Evolutionary conservation across 1,284 basidiomycete genomes (phyloP), one percentile per base, ranked within the genome.

Genomic region (Marasmius sp.): DNA sequence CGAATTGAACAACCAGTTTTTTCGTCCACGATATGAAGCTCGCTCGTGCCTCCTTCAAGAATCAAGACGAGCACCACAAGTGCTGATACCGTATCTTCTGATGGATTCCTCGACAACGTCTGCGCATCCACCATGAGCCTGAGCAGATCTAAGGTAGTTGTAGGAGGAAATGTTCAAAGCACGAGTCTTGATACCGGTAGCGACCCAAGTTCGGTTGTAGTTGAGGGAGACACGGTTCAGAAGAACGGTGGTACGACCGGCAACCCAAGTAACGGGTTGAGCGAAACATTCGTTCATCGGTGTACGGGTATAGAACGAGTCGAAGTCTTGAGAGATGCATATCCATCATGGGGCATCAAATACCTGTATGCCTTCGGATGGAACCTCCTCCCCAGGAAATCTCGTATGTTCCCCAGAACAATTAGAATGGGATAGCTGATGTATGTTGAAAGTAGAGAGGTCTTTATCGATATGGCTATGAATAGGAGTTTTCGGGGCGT

Each of bases 61-160:
- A 95, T 86, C 11, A 90, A 74, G 22, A n/a, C n/a, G n/a, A n/a
- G n/a, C n/a, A n/a, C 94, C 94, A 64, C 88, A 89, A 0, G 89
- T 81, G 12, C 89, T 87, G 39, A 97, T 79, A 47, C 96, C 95
- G 71, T 94, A 95, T 7, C 87, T 85, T 61, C 80, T 81, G 70
- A 97, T 85, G 11, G 81, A 78, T 67, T 92, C 89, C 71, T 96
- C 94, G 16, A 95, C 95, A 0, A 92, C 93, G 71, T 98, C 96
- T 1, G 97, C 93, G 71, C 95, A 98, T 10, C 92, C 93, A 34
- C 97, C 97, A 12, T 88, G 86, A 33, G 92, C 93, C 74, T 98
- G 95, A 0, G 97, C 97, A 72, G 99, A 99, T 6, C 97, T 97
- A 69, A 99, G 93, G 74, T 99, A 99, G 79, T 99, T 99, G 83